phyloP scores from a whole-genome alignment of 805 yeast genomes.

The Tetrapisispora taiwanensis region DNA sequence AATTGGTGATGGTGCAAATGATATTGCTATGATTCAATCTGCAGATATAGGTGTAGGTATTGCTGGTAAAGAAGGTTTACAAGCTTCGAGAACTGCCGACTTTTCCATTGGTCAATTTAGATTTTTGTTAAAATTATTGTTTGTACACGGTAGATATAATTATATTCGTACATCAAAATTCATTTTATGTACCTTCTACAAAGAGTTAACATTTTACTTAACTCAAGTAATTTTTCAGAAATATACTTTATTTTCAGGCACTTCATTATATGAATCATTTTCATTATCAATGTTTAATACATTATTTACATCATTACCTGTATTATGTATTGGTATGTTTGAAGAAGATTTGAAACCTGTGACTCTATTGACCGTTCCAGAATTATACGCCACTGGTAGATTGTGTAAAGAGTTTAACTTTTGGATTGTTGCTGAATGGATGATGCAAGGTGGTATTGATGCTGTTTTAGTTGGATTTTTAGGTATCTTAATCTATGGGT shows the following conservation, averaged over 20 bases:
- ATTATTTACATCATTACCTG: constrained; percentile 85
- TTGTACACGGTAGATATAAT: constrained; percentile 95
- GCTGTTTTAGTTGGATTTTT: constrained; percentile 62
- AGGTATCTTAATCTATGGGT: constrained; percentile 62
- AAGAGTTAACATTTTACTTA: constrained; percentile 80
- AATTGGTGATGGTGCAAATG: constrained; percentile 98
- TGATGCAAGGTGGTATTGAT: constrained; percentile 62
- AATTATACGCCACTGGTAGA: constrained; percentile 71
- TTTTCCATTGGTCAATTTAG: constrained; percentile 93
- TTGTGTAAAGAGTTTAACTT: constrained; percentile 65
- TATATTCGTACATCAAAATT: constrained; percentile 87
- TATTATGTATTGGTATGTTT: constrained; percentile 87
- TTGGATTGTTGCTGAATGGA: constrained; percentile 64
- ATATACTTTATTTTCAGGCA: constrained; percentile 80
- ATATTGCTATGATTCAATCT: constrained; percentile 97
- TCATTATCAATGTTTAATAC: constrained; percentile 96
- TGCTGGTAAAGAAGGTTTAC: constrained; percentile 94
- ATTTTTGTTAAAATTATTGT: constrained; percentile 64
- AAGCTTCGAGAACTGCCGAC: constrained; percentile 92
- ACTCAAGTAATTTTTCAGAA: constrained; percentile 84
- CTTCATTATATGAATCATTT: constrained; percentile 91
- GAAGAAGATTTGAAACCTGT: constrained; percentile 85
- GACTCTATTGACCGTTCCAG: constrained; percentile 85
- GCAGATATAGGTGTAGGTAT: constrained; percentile 98
- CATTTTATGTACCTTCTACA: constrained; percentile 87